Conservation (phyloP, 345 rosid species). For the Anacardium occidentale region DNA sequence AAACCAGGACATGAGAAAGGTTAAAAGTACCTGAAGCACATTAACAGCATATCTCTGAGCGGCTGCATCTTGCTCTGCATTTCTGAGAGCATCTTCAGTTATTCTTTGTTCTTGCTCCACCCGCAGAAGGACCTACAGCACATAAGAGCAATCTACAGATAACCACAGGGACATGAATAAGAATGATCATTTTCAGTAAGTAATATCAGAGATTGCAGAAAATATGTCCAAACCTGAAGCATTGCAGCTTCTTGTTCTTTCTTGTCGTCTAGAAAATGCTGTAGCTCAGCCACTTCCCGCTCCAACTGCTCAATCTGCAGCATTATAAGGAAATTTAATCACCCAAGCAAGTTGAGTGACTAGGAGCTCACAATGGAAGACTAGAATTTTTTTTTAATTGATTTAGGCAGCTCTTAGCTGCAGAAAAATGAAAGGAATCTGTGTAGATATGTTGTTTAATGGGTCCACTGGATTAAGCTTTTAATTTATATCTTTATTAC, state of each 20-base stretch:
- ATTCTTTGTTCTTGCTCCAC: constrained; percentile 85
- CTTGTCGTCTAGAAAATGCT: constrained; percentile 63
- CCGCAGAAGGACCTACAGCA: constrained; percentile 68
- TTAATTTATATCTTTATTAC: neutral
- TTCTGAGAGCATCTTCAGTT: constrained; percentile 83
- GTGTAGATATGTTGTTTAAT: neutral
- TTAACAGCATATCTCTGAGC: constrained; percentile 61
- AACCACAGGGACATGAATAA: constrained; percentile 13
- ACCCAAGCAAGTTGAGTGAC: constrained; percentile 18
- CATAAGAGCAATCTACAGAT: constrained; percentile 7
- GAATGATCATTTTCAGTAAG: constrained; percentile 7
- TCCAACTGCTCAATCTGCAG: constrained; percentile 76
- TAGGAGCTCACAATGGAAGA: constrained; percentile 17
- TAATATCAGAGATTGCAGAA: constrained; percentile 3
- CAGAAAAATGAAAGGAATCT: constrained; percentile 15
- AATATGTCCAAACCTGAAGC: constrained; percentile 54
- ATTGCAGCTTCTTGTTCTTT: constrained; percentile 87
- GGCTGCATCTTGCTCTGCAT: constrained; percentile 77
- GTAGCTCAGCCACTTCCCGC: constrained; percentile 56
- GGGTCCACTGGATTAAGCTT: neutral
- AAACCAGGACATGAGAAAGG: constrained; percentile 4
- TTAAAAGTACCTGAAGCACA: constrained; percentile 61
- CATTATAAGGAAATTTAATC: constrained; percentile 14
- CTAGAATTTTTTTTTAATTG: neutral
- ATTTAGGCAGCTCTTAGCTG: constrained; percentile 5